Evolutionary conservation across 495 filamentous ascomycete genomes (phyloP).

Genomic region (Aspergillus sclerotioniger): DNA sequence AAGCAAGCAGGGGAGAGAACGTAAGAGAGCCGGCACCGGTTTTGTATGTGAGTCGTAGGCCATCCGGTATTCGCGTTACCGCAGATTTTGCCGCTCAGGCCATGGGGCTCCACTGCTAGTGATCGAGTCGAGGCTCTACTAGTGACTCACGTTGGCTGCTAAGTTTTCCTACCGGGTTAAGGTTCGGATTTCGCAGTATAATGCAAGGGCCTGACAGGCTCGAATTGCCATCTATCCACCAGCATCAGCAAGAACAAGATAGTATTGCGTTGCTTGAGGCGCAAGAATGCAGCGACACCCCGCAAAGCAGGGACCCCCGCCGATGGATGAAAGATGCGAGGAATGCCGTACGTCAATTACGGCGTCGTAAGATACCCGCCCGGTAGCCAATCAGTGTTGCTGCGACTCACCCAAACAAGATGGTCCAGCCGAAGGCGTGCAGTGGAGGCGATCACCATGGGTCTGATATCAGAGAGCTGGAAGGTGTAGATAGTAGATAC

Average conservation of each 20-base stretch:
- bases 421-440: background rate
- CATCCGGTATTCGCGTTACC: no score
- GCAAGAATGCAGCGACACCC: background rate
- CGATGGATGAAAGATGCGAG: background rate
- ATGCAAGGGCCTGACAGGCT: no score
- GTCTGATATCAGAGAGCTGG: no score
- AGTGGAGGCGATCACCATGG: background rate
- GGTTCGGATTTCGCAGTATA: no score
- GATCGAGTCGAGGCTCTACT: no score
- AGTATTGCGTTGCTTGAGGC: background rate
- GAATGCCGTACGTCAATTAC: background rate
- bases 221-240: background rate
- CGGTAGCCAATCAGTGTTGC: background rate
- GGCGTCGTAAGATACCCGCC: background rate
- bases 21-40: background rate
- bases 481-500: background rate
- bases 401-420: background rate
- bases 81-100: no score
- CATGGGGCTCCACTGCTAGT: no score
- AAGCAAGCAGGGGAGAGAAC: background rate
- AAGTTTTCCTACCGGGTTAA: no score
- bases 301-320: background rate
- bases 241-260: background rate
- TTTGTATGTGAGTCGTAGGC: no score
- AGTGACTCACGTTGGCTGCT: no score